Percentiles rank a stretch among this genome's conserved stretches.
Evolutionary conservation across 768 basidiomycete genomes (phyloP).

Genomic region (Peribolospora kevripleyi): DNA sequence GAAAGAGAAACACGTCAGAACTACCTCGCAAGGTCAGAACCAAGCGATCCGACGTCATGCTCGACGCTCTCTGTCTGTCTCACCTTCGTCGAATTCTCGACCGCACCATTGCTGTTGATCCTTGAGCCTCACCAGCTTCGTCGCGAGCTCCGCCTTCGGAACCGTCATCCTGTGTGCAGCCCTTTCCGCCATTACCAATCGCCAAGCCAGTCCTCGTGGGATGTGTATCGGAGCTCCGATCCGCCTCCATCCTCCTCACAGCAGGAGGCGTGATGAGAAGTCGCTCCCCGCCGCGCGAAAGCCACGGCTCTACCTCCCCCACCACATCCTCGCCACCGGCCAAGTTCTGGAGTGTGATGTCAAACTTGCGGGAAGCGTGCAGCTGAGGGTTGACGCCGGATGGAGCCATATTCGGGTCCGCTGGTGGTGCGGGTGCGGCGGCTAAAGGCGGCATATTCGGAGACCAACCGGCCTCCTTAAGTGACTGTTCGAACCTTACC

Average conservation of each 20-base stretch:
- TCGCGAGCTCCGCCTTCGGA: no score
- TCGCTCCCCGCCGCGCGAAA: slow-evolving; percentile 30
- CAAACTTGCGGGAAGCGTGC: slow-evolving; percentile 7
- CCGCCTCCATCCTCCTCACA: neutral
- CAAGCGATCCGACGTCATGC: no score
- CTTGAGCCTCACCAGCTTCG: no score
- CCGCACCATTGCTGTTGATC: no score
- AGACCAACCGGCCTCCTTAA: neutral
- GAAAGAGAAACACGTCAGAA: no score
- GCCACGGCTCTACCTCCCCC: slow-evolving; percentile 27
- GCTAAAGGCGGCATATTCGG: neutral
- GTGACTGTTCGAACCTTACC: neutral
- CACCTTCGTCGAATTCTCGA: no score
- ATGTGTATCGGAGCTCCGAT: no score
- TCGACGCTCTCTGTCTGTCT: no score
- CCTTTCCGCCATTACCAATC: no score
- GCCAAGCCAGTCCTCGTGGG: no score
- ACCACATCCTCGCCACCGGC: slow-evolving; percentile 34
- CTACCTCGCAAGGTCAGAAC: no score
- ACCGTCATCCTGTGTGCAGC: no score
- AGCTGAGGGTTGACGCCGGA: slow-evolving; percentile 4
- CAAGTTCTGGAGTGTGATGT: slow-evolving; percentile 29
- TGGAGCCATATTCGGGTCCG: slow-evolving; percentile 3
- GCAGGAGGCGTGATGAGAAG: neutral
- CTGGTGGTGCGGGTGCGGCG: slow-evolving; percentile 3